Evolutionary conservation across 495 filamentous ascomycete genomes (phyloP).

Genomic region (Ramalina intermedia): DNA sequence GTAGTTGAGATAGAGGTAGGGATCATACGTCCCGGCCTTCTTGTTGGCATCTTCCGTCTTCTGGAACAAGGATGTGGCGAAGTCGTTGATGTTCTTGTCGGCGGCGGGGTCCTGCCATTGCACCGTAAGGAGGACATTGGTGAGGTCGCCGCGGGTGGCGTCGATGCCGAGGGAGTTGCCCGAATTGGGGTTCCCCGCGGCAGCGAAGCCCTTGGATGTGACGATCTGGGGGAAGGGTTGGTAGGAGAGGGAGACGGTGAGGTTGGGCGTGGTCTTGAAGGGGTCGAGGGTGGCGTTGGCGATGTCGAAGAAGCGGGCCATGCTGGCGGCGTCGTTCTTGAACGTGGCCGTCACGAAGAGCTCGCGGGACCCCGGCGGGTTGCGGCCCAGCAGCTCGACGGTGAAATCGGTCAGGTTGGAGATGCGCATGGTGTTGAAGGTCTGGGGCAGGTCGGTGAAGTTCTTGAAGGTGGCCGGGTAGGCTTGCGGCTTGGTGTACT

Average conservation of each 20-base stretch:
- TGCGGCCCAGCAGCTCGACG: slow-evolving; percentile 7
- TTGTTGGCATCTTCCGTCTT: slow-evolving; percentile 7
- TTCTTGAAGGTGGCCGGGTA: slow-evolving; percentile 19
- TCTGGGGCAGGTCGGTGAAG: slow-evolving; percentile 17
- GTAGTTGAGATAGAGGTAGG: slow-evolving; percentile 21
- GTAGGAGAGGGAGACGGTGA: slow-evolving; percentile 15
- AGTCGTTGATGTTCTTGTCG: slow-evolving; percentile 15
- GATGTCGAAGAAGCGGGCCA: slow-evolving; percentile 11
- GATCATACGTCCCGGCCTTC: slow-evolving; percentile 7
- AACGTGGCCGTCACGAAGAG: slow-evolving; percentile 10
- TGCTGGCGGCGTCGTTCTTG: slow-evolving; percentile 1
- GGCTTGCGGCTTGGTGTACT: slow-evolving; percentile 18
- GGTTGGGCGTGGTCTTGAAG: background rate
- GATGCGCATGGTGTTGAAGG: slow-evolving; percentile 21
- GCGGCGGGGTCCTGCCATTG: slow-evolving; percentile 24
- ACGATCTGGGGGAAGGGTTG: slow-evolving; percentile 16
- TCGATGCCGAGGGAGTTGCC: slow-evolving; percentile 20
- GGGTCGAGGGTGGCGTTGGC: slow-evolving; percentile 7
- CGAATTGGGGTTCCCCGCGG: background rate
- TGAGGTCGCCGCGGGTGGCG: slow-evolving; percentile 10
- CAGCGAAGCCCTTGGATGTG: background rate
- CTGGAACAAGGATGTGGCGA: background rate
- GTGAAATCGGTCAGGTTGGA: slow-evolving; percentile 25
- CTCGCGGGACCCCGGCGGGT: slow-evolving; percentile 3
- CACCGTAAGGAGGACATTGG: slow-evolving; percentile 22